Base-by-base conservation (phyloP, 1,284 basidiomycete genomes). In the Melampsora larici-populina region DNA sequence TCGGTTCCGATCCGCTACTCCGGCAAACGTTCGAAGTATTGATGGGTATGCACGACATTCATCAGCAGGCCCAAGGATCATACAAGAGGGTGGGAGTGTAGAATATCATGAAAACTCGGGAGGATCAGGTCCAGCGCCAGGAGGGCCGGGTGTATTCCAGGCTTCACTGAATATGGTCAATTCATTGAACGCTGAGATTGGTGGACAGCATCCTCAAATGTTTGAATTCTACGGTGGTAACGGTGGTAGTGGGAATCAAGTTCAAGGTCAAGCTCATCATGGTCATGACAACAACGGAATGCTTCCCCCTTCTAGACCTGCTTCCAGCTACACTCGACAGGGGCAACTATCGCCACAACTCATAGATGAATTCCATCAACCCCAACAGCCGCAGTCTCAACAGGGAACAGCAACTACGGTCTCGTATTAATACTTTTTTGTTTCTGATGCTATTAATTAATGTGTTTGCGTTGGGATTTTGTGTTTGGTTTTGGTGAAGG, bases 121-220 rank as follows among this genome's bases (percentile, higher is more conserved):
- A 43, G 43, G 43, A 43, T 43, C 43, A 13, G 43, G 43, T 43
- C 43, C 43, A 43, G 43, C 43, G 29, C 29, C 55, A 60, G 29
- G 24, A 24, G 55, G 55, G 29, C n/a, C 29, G 21, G 29, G 29
- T 60, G n/a, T 29, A 60, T 75, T 75, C 29, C 72, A 75, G 40
- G 72, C 72, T 15, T 64, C 65, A 51, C 51, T 75, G 18, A 75
- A 75, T 64, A 75, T 75, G 72, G 72, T 75, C 48, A 75, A 66
- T 48, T 51, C 72, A 24, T 55, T 75, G n/a, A 40, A 75, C 29
- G 72, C 72, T 24, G 72, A 75, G 64, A 75, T 75, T 15, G 64
- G 43, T 15, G 43, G 43, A 43, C 43, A 11, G 15, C 43, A 43
- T 43, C 43, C 43, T 43, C n/a, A 24, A 1, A 24, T 24, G 55